Conservation (phyloP, 305 asterid genomes). For the Rubia balearica region DNA sequence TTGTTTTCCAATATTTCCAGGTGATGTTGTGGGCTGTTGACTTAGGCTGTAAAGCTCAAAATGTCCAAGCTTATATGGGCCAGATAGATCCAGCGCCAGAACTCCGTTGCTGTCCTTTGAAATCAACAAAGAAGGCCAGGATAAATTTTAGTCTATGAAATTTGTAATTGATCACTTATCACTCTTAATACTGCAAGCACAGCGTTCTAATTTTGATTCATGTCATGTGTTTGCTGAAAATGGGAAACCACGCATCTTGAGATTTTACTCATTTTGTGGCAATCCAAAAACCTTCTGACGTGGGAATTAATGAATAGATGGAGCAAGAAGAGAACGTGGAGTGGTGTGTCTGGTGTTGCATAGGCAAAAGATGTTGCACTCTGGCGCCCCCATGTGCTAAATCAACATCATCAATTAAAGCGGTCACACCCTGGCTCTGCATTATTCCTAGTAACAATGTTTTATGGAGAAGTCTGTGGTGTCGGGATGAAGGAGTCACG, state of each 20-base stretch:
- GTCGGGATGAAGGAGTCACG: no score
- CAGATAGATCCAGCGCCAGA: background rate
- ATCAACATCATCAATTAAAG: background rate
- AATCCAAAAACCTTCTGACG: background rate
- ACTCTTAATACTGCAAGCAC: no score
- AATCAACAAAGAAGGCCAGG: background rate
- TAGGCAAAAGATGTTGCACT: background rate
- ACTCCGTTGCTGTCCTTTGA: background rate
- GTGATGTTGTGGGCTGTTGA: background rate
- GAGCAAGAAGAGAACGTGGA: constrained; percentile 1
- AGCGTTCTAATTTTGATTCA: background rate
- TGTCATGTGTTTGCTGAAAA: background rate
- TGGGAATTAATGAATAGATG: background rate
- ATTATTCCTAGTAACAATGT: background rate
- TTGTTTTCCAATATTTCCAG: no score
- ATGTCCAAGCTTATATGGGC: background rate
- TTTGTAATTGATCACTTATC: background rate
- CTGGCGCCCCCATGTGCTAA: constrained; percentile 19
- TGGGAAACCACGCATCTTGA: background rate
- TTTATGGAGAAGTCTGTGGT: no score
- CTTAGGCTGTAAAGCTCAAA: background rate
- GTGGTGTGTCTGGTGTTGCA: background rate
- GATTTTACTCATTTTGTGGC: background rate
- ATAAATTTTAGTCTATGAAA: background rate
- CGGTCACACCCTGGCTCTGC: constrained; percentile 5